Evolutionary conservation across 2,329 filamentous ascomycete genomes (phyloP), one percentile per base, ranked within the genome.

Genomic region (Sordariomycetes sp.): DNA sequence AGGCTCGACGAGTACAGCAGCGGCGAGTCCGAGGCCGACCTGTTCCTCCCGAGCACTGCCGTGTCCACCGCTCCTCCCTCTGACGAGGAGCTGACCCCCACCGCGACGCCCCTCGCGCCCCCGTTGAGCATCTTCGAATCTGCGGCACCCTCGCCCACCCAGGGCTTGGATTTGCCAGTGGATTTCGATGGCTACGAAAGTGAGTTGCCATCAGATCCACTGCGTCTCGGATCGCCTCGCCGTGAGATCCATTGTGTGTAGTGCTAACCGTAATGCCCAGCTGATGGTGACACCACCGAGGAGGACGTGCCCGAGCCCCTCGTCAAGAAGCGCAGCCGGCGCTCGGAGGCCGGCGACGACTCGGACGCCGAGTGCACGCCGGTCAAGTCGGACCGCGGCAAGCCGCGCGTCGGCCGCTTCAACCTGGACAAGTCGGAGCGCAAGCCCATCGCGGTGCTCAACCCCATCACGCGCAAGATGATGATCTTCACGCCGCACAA

Each of bases 201-300:
- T 83, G 71, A 82, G 79, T 82, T 52, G 58, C 50, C 24, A 6
- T 24, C 46, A 50, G 46, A 50, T 50, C 46, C 46, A 20, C 46
- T 50, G 20, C 46, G 20, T 52, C 46, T 11, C 7, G n/a, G 28
- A 32, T 32, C 28, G 10, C 14, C 43, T 46, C 40, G 20, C 3
- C 28, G 7, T 32, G 1, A 20, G 18, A 8, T 32, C 22, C 16
- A 11, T 57, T 50, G n/a, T 57, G 8, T 43, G n/a, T 16, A 52
- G 16, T 34, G 22, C 4, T 48, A 12, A n/a, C 46, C 18, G 18
- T 46, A 18, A 24, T 22, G 60, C 46, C 37, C 59, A 82, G 79
- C 79, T 66, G 81, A 84, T 70, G 81, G 81, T 54, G 81, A 84
- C 60, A 84, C 81, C 2, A 85, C 81, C 24, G 81, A 84, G 63